These are phyloP conservation scores for Termitomyces sp. DNA, from an alignment of 768 basidiomycete species.

Conservation along the genomic window DNA sequence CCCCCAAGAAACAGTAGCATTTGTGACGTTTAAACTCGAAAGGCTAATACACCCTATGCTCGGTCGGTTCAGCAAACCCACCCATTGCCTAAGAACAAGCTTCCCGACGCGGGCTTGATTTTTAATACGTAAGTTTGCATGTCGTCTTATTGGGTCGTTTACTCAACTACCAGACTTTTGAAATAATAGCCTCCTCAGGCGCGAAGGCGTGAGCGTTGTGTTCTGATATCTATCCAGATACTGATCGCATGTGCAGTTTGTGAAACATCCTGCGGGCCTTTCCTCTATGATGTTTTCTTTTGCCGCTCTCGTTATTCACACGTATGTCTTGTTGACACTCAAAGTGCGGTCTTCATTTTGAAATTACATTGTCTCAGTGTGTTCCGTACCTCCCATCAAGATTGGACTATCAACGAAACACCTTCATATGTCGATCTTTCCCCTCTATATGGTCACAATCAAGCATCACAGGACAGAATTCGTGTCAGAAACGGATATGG, in stretches of 20 bases:
- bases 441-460: slow-evolving; percentile 75
- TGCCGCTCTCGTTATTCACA: slow-evolving; percentile 79
- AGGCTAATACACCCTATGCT: slow-evolving; percentile 74
- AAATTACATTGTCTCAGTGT: slow-evolving; percentile 36
- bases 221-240: not conserved
- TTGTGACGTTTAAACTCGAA: not conserved
- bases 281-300: slow-evolving; percentile 79
- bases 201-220: slow-evolving; percentile 48
- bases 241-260: slow-evolving; percentile 39
- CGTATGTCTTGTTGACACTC: slow-evolving; percentile 27
- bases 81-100: slow-evolving; percentile 56
- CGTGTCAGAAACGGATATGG: slow-evolving; percentile 60
- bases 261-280: slow-evolving; percentile 71
- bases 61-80: slow-evolving; percentile 72
- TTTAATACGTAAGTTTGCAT: slow-evolving; percentile 58
- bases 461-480: slow-evolving; percentile 52
- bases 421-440: slow-evolving; percentile 84
- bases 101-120: slow-evolving; percentile 76
- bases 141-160: not conserved
- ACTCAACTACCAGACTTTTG: not conserved
- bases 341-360: not conserved
- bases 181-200: slow-evolving; percentile 44
- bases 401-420: slow-evolving; percentile 73
- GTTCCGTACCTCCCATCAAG: slow-evolving; percentile 73
- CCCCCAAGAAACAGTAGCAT: not conserved